Percentiles rank a stretch among this genome's conserved stretches.
Evolutionary conservation across 139 green algal species (phyloP).

Genomic region (Chlorella sp.): DNA sequence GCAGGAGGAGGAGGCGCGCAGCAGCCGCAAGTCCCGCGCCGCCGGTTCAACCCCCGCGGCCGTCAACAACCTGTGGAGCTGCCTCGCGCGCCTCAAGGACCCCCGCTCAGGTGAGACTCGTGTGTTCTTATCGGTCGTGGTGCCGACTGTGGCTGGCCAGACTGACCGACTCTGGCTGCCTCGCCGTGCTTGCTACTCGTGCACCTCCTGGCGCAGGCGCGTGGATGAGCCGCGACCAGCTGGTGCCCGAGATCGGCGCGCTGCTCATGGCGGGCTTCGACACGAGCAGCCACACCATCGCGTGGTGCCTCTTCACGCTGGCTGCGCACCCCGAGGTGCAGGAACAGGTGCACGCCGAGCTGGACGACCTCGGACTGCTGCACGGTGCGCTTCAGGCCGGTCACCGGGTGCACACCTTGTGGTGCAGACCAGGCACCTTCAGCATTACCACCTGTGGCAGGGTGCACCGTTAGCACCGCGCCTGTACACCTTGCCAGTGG

Average conservation of each 20-base stretch:
- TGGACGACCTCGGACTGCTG: constrained; percentile 25
- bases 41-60: constrained; percentile 12
- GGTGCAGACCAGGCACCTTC: no score
- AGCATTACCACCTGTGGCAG: no score
- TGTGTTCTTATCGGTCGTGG: no score
- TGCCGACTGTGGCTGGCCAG: no score
- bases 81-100: constrained; percentile 33
- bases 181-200: no score
- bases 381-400: constrained; percentile 11
- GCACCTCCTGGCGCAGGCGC: constrained; percentile 22
- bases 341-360: constrained; percentile 21
- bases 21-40: constrained; percentile 8
- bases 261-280: constrained; percentile 49
- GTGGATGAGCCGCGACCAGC: constrained; percentile 17
- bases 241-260: constrained; percentile 45
- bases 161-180: no score
- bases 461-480: background rate
- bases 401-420: no score
- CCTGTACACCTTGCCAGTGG: no score
- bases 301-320: constrained; percentile 39
- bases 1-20: no score
- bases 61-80: constrained; percentile 38
- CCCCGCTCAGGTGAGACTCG: constrained; percentile 15
- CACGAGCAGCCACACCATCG: constrained; percentile 42
- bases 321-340: constrained; percentile 32